Evolutionary conservation across 2,329 filamentous ascomycete genomes (phyloP).

Genomic region (Exserohilum turcica): DNA sequence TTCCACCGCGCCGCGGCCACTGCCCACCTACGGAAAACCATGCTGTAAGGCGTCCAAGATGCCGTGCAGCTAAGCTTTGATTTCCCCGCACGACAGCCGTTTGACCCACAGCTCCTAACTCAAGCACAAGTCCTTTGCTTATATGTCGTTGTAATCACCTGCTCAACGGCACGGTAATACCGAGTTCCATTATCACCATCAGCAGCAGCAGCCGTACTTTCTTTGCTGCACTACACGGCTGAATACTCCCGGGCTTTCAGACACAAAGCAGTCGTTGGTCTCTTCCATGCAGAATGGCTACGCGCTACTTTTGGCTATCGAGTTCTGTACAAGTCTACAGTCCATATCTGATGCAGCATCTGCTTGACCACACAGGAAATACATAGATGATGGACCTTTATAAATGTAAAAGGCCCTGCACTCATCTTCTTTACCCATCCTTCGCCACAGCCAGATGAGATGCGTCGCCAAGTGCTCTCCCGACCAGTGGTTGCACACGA

Average conservation of each 20-base stretch:
- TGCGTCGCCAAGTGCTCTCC: conserved; percentile 25
- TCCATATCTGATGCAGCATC: background rate
- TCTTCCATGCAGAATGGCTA: background rate
- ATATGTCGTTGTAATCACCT: background rate
- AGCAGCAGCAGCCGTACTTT: background rate
- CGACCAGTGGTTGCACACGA: conserved; percentile 13
- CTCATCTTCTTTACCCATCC: conserved; percentile 5
- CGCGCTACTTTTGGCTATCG: background rate
- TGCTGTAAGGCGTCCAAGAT: background rate
- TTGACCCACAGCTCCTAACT: conserved; percentile 6
- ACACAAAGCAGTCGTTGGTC: background rate
- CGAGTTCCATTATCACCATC: background rate
- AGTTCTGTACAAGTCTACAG: background rate
- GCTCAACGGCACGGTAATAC: conserved; percentile 3
- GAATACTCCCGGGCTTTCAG: conserved; percentile 2
- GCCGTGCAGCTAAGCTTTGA: conserved; percentile 10
- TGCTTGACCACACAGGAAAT: background rate
- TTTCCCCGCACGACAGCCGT: conserved; percentile 9
- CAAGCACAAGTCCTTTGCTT: background rate
- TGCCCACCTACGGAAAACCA: too few relatives aligned
- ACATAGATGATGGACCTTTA: background rate
- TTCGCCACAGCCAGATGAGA: conserved; percentile 36
- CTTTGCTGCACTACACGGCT: conserved; percentile 2
- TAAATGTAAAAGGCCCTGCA: background rate
- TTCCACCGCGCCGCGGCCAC: too few relatives aligned